Evolutionary conservation across 371 early-diverging fungal species (phyloP).

Genomic region (Mortierella sp.): DNA sequence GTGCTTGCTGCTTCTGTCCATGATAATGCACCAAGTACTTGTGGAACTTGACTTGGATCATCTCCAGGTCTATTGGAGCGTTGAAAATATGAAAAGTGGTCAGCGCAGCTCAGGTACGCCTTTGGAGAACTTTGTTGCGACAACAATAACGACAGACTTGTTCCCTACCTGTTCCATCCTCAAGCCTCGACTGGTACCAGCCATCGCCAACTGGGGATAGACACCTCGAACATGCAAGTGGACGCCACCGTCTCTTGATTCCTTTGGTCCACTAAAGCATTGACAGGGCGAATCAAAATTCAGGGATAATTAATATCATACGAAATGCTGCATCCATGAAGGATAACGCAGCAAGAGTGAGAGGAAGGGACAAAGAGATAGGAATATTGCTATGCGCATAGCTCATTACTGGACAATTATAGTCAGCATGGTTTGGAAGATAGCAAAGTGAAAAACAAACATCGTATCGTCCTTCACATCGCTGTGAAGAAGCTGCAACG

Average conservation of each 20-base stretch:
- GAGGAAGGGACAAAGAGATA: neutral
- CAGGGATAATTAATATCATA: neutral
- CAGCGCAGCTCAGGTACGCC: neutral
- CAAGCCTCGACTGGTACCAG: constrained; percentile 50
- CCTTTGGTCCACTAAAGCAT: constrained; percentile 50
- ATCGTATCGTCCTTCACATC: neutral
- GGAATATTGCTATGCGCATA: constrained; percentile 35
- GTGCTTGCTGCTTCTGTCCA: constrained; percentile 9
- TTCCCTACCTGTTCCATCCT: constrained; percentile 37
- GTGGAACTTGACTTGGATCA: constrained; percentile 49
- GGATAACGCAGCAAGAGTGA: neutral
- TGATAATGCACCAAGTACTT: constrained; percentile 36
- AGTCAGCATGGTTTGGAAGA: constrained; percentile 53
- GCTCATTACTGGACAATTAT: constrained; percentile 45
- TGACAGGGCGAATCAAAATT: neutral
- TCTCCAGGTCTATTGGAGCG: constrained; percentile 36
- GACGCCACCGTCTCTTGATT: constrained; percentile 53
- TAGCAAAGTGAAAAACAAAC: constrained; percentile 20
- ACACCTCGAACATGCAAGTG: constrained; percentile 50
- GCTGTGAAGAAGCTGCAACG: neutral
- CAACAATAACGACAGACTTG: neutral
- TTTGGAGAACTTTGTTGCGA: too few species aligned
- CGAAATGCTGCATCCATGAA: neutral
- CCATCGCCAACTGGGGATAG: constrained; percentile 51
- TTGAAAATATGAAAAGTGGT: neutral